phyloP scores from a whole-genome alignment of 192 early-diverging fungal species.

The Coemansia sp. region DNA sequence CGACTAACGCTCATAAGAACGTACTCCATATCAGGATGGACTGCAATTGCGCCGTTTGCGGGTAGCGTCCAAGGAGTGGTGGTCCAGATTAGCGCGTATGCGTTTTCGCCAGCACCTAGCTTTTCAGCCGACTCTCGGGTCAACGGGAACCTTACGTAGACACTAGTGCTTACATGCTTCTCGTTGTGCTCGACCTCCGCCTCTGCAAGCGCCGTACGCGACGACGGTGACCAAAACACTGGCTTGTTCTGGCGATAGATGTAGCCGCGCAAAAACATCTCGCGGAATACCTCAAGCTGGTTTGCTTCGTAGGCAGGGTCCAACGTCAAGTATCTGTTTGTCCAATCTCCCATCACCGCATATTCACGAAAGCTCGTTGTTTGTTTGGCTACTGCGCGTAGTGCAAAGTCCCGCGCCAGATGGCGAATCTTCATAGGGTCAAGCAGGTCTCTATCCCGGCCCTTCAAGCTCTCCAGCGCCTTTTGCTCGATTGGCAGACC shows the following conservation, averaged over 20 bases:
- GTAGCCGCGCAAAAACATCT: slow-evolving; percentile 70
- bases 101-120: slow-evolving; percentile 20
- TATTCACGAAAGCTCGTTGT: slow-evolving; percentile 61
- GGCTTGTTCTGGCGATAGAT: slow-evolving; percentile 79
- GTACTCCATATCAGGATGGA: slow-evolving; percentile 66
- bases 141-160: slow-evolving; percentile 68
- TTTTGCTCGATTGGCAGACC: slow-evolving; percentile 82
- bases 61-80: slow-evolving; percentile 84
- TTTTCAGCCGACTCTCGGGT: slow-evolving; percentile 15
- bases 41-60: slow-evolving; percentile 69
- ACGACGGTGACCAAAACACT: slow-evolving; percentile 83
- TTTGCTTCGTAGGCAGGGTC: slow-evolving; percentile 72
- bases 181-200: slow-evolving; percentile 79
- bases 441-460: slow-evolving; percentile 29
- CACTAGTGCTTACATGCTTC: slow-evolving; percentile 66
- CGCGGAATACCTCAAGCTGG: slow-evolving; percentile 68
- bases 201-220: slow-evolving; percentile 77
- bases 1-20: slow-evolving; percentile 38
- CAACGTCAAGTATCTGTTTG: slow-evolving; percentile 66
- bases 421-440: slow-evolving; percentile 41
- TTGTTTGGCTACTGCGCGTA: slow-evolving; percentile 61
- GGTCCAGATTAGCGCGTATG: slow-evolving; percentile 67
- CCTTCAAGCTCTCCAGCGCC: slow-evolving; percentile 62
- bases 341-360: slow-evolving; percentile 77
- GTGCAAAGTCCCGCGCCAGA: slow-evolving; percentile 60